These are phyloP conservation scores for Reutealis trisperma DNA, from an alignment of 345 rosid species.

Conservation along the genomic window DNA sequence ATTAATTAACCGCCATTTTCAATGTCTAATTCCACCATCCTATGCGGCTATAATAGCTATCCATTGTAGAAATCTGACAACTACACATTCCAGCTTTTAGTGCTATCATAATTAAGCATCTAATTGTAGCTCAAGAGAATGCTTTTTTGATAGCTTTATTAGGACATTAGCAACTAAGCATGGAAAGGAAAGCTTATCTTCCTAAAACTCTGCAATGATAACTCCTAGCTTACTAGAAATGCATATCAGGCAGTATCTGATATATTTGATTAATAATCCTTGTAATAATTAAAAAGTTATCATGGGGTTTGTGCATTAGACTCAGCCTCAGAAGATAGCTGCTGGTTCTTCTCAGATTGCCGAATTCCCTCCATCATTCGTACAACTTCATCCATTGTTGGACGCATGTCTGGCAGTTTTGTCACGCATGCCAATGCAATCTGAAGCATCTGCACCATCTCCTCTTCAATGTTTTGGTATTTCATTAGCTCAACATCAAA, in stretches of 20 bases:
- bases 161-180: not conserved
- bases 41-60: no score
- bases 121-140: not conserved
- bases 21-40: no score
- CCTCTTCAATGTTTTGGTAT: constrained; percentile 64
- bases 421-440: constrained; percentile 67
- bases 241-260: constrained; percentile 6
- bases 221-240: not conserved
- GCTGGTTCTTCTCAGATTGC: constrained; percentile 47
- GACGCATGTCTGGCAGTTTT: constrained; percentile 57
- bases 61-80: no score
- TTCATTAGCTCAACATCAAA: constrained; percentile 77
- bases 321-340: constrained; percentile 59
- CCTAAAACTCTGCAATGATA: not conserved
- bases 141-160: no score
- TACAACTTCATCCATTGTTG: constrained; percentile 63
- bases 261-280: not conserved
- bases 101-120: not conserved
- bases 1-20: no score
- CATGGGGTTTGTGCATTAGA: constrained; percentile 59
- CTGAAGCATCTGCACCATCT: constrained; percentile 90
- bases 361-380: constrained; percentile 66
- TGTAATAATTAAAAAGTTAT: constrained; percentile 13
- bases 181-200: not conserved
- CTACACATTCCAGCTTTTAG: not conserved